phyloP scores from a whole-genome alignment of 371 early-diverging fungal species.

The Phascolomyces articulosus region DNA sequence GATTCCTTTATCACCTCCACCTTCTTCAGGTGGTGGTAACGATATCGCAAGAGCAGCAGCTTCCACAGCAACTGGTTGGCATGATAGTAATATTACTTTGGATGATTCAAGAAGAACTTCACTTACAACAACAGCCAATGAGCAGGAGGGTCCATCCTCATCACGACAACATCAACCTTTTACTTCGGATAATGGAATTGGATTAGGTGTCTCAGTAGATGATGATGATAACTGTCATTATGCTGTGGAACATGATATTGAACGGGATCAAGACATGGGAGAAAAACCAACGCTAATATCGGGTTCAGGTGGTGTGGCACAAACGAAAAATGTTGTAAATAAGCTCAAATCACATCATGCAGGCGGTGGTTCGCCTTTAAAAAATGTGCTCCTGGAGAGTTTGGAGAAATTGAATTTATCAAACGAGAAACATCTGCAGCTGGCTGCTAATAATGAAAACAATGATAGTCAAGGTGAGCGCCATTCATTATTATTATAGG shows the following conservation, averaged over 20 bases:
- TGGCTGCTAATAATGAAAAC: slow-evolving; percentile 5
- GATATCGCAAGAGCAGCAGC: slow-evolving; percentile 26
- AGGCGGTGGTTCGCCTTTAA: slow-evolving; percentile 26
- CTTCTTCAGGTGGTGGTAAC: too few relatives aligned
- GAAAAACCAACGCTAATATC: too few relatives aligned
- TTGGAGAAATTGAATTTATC: slow-evolving; percentile 28
- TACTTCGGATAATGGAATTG: slow-evolving; percentile 30
- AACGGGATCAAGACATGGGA: slow-evolving; percentile 6
- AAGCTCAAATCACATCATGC: slow-evolving; percentile 29
- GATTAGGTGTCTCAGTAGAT: slow-evolving; percentile 33
- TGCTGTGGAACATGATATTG: slow-evolving; percentile 5
- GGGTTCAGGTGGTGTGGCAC: neutral
- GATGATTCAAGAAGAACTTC: neutral
- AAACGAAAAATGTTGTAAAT: slow-evolving; percentile 29
- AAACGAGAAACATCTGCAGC: slow-evolving; percentile 5
- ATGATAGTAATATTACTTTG: slow-evolving; percentile 20
- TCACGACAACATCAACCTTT: slow-evolving; percentile 10
- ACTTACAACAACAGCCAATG: too few relatives aligned
- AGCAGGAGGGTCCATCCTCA: too few relatives aligned
- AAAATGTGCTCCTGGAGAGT: slow-evolving; percentile 41
- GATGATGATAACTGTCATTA: slow-evolving; percentile 19
- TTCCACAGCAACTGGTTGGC: slow-evolving; percentile 40
- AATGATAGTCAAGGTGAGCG: too few relatives aligned
- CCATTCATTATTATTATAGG: too few relatives aligned
- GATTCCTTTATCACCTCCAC: slow-evolving; percentile 9